Evolutionary conservation across 1,284 basidiomycete species (phyloP), one percentile per base, ranked within the genome.

Genomic region (Leccinum pachyderme): DNA sequence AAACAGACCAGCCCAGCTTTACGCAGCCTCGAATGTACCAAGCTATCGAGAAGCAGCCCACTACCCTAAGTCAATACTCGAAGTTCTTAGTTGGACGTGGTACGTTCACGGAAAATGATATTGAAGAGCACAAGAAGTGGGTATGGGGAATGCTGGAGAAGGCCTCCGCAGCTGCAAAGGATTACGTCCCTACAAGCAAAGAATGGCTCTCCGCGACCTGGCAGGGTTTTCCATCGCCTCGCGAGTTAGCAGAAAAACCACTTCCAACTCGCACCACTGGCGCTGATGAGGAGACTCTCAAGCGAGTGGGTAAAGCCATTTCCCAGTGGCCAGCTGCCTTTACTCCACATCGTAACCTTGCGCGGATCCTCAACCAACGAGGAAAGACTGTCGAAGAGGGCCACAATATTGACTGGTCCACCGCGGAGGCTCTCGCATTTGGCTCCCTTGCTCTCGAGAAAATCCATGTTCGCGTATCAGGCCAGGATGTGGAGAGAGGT

Each of bases 11-110:
- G 75, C 97, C 97, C 22, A 91, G 86, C 72, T 99, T 99, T 81
- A 99, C 97, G 22, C 97, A 99, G 74, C 97, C 97, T 11, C 84
- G 93, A 60, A 99, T 99, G 96, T 99, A 99, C 81, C 84, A 95
- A 73, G 94, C 94, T 18, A 98, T 99, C 72, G 87, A 87, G 75
- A 91, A 94, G 69, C 95, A 99, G 76, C 91, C 91, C 5, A 93
- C 95, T 2, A 88, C 95, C 8, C 81, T 99, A 55, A 89, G 91
- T 15, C 85, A 94, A 73, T 99, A 99, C 79, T 84, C 90, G 61
- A 91, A 95, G 69, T 89, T 91, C 76, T 80, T 99, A 52, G 83
- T 95, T 68, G 88, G 89, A 57, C 93, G 98, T 59, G 91, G 91
- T 46, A 94, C 94, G 9, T 99, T 99, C 73, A 94, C 94, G 46